Evolutionary conservation across 805 yeast species (phyloP).

Genomic region (Monosporozyma yasuniensis): DNA sequence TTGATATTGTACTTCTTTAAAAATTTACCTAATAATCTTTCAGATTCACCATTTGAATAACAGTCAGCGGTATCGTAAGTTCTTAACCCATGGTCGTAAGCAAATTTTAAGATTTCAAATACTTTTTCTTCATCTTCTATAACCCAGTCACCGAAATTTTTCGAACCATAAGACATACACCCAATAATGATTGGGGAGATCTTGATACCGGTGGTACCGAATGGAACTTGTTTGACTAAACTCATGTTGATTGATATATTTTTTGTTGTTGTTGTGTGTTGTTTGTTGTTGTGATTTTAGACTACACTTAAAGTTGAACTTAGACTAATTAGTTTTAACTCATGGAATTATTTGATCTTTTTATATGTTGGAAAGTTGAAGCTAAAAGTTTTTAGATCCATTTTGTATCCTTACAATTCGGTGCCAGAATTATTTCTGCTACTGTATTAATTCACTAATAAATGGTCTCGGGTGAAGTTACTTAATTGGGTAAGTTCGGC

Average conservation of each 20-base stretch:
- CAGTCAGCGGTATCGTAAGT: conserved; percentile 42
- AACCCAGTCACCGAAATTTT: conserved; percentile 38
- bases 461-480: too few relatives aligned
- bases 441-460: too few relatives aligned
- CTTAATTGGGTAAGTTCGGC: too few relatives aligned
- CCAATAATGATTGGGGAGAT: conserved; percentile 44
- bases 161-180: conserved; percentile 43
- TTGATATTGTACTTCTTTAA: conserved; percentile 1
- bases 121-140: conserved; percentile 39
- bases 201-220: conserved; percentile 41
- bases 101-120: conserved; percentile 35
- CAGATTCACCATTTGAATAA: conserved; percentile 31
- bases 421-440: too few relatives aligned
- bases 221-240: conserved; percentile 13
- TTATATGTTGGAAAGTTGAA: too few relatives aligned
- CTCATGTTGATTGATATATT: background rate
- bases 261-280: too few relatives aligned
- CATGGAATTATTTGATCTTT: too few relatives aligned
- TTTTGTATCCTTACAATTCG: too few relatives aligned
- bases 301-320: too few relatives aligned
- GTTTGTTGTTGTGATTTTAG: background rate
- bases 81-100: conserved; percentile 38
- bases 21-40: conserved; percentile 2
- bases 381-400: too few relatives aligned
- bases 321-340: too few relatives aligned